Conservation (phyloP, 2,329 filamentous ascomycete genomes). For the Xylaria sp. region DNA sequence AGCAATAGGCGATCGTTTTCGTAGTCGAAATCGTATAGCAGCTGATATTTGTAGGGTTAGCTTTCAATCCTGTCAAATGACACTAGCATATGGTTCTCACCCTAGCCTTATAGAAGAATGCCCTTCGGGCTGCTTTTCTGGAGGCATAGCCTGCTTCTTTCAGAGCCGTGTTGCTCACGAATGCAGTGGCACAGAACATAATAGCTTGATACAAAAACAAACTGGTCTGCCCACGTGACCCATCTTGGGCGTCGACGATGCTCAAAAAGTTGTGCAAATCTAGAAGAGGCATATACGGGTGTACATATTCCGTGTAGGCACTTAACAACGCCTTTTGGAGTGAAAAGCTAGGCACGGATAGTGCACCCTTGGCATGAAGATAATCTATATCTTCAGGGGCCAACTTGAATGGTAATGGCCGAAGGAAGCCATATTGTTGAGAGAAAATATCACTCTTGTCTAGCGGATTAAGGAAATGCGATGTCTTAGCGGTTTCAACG, state of each 20-base stretch:
- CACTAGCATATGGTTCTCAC: constrained; percentile 60
- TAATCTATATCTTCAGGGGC: constrained; percentile 85
- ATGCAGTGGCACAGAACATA: constrained; percentile 93
- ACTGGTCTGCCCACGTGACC: constrained; percentile 77
- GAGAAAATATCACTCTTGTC: constrained; percentile 60
- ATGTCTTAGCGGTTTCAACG: constrained; percentile 51
- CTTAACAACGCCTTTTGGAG: constrained; percentile 85
- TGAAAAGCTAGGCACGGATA: constrained; percentile 75
- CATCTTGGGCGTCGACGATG: constrained; percentile 73
- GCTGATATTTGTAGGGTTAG: constrained; percentile 55
- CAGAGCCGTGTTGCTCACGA: constrained; percentile 83
- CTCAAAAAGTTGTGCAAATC: constrained; percentile 72
- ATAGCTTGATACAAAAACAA: constrained; percentile 91
- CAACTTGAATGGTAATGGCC: constrained; percentile 80
- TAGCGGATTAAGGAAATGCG: constrained; percentile 60
- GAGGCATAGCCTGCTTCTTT: constrained; percentile 80
- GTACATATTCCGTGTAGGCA: constrained; percentile 87
- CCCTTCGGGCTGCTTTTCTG: constrained; percentile 84
- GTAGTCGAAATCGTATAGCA: constrained; percentile 95
- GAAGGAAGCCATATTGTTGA: constrained; percentile 76
- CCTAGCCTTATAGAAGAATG: constrained; percentile 89
- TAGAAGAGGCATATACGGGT: constrained; percentile 92
- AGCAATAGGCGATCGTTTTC: constrained; percentile 89
- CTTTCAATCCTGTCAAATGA: constrained; percentile 18
- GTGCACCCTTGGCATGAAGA: constrained; percentile 83